A percentile compares a stretch with the other conserved stretches of the same genome.
Conservation (phyloP, 768 basidiomycete species). For the Boletellus emodensis region DNA sequence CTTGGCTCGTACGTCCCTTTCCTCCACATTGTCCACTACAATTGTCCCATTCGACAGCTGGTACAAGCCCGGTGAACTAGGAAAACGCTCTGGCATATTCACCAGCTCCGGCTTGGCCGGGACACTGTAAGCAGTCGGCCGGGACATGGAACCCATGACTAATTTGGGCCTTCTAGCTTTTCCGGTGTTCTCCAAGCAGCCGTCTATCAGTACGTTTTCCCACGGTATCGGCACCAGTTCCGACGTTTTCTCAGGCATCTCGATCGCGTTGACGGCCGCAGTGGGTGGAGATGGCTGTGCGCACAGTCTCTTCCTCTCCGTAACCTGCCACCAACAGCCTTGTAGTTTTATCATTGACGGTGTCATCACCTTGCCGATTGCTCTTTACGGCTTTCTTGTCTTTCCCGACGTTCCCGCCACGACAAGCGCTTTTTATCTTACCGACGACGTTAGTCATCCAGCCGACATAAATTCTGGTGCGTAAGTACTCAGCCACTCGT, state of each 20-base stretch:
- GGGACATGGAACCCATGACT: not conserved
- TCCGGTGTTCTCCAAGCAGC: conserved; percentile 63
- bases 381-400: conserved; percentile 64
- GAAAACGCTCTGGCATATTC: conserved; percentile 70
- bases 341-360: conserved; percentile 64
- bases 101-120: conserved; percentile 59
- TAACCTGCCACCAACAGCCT: not conserved
- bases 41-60: conserved; percentile 38
- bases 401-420: conserved; percentile 71
- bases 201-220: conserved; percentile 48
- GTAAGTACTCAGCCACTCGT: not conserved
- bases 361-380: conserved; percentile 67
- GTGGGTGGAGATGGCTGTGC: conserved; percentile 68
- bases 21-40: not conserved
- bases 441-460: conserved; percentile 42
- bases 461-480: not conserved
- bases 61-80: conserved; percentile 69
- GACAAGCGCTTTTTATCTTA: conserved; percentile 62
- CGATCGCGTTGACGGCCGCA: conserved; percentile 48
- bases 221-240: not conserved
- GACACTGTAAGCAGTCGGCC: conserved; percentile 44
- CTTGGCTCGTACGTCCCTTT: conserved; percentile 56
- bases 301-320: not conserved
- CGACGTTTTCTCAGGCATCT: conserved; percentile 37
- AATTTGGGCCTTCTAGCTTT: conserved; percentile 38